Percentiles rank a stretch among this genome's conserved stretches.
These are phyloP conservation scores for Ceraceosorus bombacis DNA, from an alignment of 1,284 basidiomycete species.

Conservation along the genomic window DNA sequence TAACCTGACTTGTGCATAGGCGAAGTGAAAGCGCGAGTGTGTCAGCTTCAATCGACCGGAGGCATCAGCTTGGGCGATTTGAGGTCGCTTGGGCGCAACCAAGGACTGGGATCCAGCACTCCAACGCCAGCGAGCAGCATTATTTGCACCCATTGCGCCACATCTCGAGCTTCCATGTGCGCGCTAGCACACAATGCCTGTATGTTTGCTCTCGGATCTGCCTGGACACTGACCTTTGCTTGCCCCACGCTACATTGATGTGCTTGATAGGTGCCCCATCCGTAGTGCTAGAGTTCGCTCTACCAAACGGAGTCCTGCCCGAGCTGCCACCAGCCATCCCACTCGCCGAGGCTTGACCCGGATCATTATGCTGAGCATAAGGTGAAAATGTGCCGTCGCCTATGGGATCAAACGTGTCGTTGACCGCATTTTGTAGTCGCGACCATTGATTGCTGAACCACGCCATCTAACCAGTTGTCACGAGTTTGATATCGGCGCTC, in stretches of 20 bases:
- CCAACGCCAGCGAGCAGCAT: neutral
- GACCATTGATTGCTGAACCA: slow-evolving; percentile 48
- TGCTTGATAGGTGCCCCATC: slow-evolving; percentile 15
- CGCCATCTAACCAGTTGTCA: slow-evolving; percentile 24
- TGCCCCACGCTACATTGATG: slow-evolving; percentile 38
- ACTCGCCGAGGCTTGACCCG: slow-evolving; percentile 1
- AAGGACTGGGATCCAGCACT: neutral
- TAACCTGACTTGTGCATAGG: neutral
- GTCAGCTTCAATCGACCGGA: no score
- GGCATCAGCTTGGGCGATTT: no score
- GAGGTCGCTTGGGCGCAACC: no score
- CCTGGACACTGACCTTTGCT: slow-evolving; percentile 27
- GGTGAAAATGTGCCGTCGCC: neutral
- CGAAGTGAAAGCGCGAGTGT: neutral
- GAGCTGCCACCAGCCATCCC: neutral
- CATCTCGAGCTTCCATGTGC: neutral
- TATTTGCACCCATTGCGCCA: slow-evolving; percentile 4
- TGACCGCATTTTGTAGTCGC: slow-evolving; percentile 18
- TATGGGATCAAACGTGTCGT: slow-evolving; percentile 4
- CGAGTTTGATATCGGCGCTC: neutral
- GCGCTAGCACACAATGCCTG: no score
- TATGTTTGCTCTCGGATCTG: no score
- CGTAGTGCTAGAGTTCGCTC: no score
- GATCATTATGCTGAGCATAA: no score
- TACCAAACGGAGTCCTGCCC: neutral